Evolutionary conservation across 202 grass and related monocot species (phyloP), one percentile per base, ranked within the genome.

Genomic region (Sporobolus alterniflorus): DNA sequence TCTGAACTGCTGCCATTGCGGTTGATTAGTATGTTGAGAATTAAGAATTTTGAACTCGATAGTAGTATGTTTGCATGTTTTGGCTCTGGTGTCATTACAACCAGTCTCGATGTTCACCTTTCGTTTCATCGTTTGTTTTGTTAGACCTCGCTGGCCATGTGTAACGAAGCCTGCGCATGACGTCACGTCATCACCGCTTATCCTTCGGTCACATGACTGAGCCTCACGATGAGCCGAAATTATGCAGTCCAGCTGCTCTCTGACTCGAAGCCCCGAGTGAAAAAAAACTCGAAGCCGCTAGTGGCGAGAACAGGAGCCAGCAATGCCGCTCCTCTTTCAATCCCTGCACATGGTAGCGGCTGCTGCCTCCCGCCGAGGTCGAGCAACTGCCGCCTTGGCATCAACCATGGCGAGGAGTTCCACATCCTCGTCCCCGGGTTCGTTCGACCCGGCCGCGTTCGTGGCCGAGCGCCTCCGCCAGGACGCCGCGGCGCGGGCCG

Each of bases 391-490:
- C 13, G 39, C 28, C 41, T 31, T 68, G 11, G 61, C 71, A 11
- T 51, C 12, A 6, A 39, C 16, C 3, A 44, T 54, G 9, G 67
- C 73, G 55, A 68, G 79, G 31, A 21, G 75, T 47, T 79, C 79
- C 5, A 9, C 71, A 0, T 26, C 87, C 0, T 85, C 87, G 15
- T 80, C 77, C 16, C 80, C 85, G 11, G 50, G 56, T 2, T 67
- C 84, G 56, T 95, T 98, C 85, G 96, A 95, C 72, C 76, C 87
- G 41, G 85, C 78, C 9, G 69, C 83, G 24, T 98, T 93, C 52
- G 96, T 92, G 80, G 86, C 90, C 57, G 82, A 95, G 72, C 91
- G 89, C 17, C 91, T 95, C 31, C 82, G 92, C 73, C 79, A 89
- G 9, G 89, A 95, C 79, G 92, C 90, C 13, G 88, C 77, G 54